phyloP scores from a whole-genome alignment of 2,329 filamentous ascomycete genomes.

The Ophiostoma sp. region DNA sequence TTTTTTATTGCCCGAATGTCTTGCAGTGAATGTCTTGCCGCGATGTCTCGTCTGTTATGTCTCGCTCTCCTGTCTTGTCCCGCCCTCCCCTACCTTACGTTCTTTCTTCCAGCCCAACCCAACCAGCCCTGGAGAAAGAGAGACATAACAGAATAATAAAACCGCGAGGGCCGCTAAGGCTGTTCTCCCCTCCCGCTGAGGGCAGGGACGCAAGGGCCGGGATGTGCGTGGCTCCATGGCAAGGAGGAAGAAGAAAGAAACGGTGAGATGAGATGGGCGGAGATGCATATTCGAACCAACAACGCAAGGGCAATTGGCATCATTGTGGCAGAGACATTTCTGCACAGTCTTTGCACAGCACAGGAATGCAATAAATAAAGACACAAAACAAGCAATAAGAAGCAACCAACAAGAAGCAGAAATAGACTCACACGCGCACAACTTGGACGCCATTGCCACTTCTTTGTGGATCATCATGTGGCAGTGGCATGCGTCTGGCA shows the following conservation, averaged over 20 bases:
- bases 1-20: not conserved
- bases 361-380: constrained; percentile 11
- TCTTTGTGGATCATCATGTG: not conserved
- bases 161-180: not conserved
- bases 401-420: not conserved
- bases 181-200: not conserved
- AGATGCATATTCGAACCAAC: not conserved
- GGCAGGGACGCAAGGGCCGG: not conserved
- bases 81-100: not conserved
- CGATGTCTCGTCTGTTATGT: not conserved
- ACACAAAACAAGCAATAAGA: not conserved
- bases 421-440: not conserved
- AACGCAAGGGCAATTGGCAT: not conserved
- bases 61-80: not conserved
- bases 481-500: constrained; percentile 4
- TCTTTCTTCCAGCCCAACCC: not conserved
- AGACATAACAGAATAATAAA: not conserved
- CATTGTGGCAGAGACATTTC: not conserved
- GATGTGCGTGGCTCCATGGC: constrained; percentile 3
- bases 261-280: not conserved
- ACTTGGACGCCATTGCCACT: too few species aligned
- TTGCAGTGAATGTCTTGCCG: too few species aligned
- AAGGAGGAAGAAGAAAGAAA: not conserved
- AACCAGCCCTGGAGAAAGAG: not conserved
- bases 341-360: not conserved